Conservation (phyloP, 768 basidiomycete genomes). For the Macrolepiota dolichaula region DNA sequence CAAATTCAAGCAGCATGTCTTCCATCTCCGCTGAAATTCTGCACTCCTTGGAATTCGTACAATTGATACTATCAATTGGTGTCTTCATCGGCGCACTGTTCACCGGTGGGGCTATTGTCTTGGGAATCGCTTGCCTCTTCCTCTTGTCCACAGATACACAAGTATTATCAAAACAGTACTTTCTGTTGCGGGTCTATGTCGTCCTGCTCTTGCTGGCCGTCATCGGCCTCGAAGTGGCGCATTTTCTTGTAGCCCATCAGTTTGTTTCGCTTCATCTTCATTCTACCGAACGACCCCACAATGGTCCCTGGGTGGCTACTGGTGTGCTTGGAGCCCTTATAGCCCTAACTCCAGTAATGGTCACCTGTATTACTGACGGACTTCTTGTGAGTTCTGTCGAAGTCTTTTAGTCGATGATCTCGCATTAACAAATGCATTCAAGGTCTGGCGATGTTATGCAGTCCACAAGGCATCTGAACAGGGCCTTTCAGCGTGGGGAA, state of each 20-base stretch:
- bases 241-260: not conserved
- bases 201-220: not conserved
- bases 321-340: too few relatives aligned
- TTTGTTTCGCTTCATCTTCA: not conserved
- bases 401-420: too few relatives aligned
- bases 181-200: not conserved
- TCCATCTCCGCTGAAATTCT: too few relatives aligned
- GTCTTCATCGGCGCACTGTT: not conserved
- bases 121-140: not conserved
- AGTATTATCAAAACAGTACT: not conserved
- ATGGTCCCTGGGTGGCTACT: too few relatives aligned
- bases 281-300: not conserved
- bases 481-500: not conserved
- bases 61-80: too few relatives aligned
- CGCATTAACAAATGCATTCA: not conserved
- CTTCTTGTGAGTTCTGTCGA: not conserved
- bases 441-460: conserved; percentile 6
- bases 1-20: too few relatives aligned
- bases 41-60: too few relatives aligned
- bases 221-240: not conserved
- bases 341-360: not conserved
- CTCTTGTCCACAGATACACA: not conserved
- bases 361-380: not conserved
- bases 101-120: not conserved
- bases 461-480: not conserved